Evolutionary conservation across 1,284 basidiomycete species (phyloP), one percentile per base, ranked within the genome.

Genomic region (Heterobasidion occidentale): DNA sequence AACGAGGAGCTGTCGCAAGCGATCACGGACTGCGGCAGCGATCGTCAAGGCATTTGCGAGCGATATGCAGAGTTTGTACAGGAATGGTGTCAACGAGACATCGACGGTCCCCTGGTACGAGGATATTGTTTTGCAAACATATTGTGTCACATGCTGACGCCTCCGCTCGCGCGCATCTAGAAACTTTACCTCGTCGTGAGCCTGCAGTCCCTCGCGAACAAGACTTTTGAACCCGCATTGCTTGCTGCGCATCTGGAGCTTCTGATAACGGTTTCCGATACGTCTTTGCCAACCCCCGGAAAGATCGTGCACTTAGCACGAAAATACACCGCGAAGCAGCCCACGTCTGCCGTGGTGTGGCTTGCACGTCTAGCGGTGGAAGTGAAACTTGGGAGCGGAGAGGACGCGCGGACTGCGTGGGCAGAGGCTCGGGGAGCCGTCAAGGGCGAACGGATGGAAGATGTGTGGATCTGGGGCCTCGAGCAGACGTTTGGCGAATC

Each of bases 21-120:
- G 20, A 68, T 69, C 33, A 67, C 75, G 62, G 14, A 71, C 76
- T 51, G 70, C 64, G 46, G 46, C 46, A 48, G 17, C 3, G 19
- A 48, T 12, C 11, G 46, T 14, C 33, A 51, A 51, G 15, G 49
- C 14, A 17, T 69, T 83, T 51, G 70, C 72, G 19, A 59, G 64
- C 71, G 74, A 45, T 89, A 89, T 65, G 73, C 75, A 14, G 68
- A 70, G 46, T 88, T 88, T 65, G 73, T 84, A 12, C 71, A 75
- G 56, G 76, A 77, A 52, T 83, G 81, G 80, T 81, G 77, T 65
- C 67, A 63, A 27, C 70, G 70, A 51, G 65, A 70, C 14, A 73
- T 82, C 14, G 83, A 85, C 59, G 65, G 68, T 33, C 71, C 72
- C 59, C 65, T 89, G 70, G 86, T 88, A 65, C 27, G 27, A 27